Evolutionary conservation across 257 asterid genomes (phyloP), one percentile per base, ranked within the genome.

Genomic region (Lantana camara): DNA sequence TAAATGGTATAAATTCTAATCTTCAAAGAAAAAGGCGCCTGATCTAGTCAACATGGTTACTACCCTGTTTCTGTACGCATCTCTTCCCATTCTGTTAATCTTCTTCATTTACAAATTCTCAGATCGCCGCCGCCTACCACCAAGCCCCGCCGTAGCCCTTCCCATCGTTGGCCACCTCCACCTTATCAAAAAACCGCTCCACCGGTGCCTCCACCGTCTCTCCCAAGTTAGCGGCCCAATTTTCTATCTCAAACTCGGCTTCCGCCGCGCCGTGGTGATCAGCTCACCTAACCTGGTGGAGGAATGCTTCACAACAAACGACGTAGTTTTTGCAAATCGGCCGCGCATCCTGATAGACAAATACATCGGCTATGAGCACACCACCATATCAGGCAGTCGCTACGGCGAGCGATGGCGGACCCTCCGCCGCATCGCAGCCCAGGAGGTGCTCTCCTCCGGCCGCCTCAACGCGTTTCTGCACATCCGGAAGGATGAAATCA

Each of bases 81-180:
- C n/a, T n/a, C n/a, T n/a, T n/a, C n/a, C n/a, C n/a, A n/a, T n/a
- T n/a, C n/a, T n/a, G n/a, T n/a, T n/a, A n/a, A n/a, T n/a, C n/a
- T n/a, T n/a, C n/a, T n/a, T n/a, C n/a, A n/a, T n/a, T n/a, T n/a
- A n/a, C n/a, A n/a, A n/a, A n/a, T n/a, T n/a, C n/a, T n/a, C n/a
- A n/a, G n/a, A n/a, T n/a, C 5, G 40, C 10, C 2, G 12, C 5
- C 57, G 60, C 58, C 73, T 68, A 0, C 80, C 78, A 1, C 84
- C 78, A 8, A 32, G 14, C 44, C 82, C 80, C 3, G 6, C 29
- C 8, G 20, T 35, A 0, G 29, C 70, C 1, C 67, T 80, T 9
- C 85, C 85, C 47, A 4, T 76, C 9, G 0, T 80, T 34, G 86
- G 79, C 72, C 83, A 81, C 49, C 79, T 81, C 70, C 81, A 72